Evolutionary conservation across 2,329 filamentous ascomycete genomes (phyloP).

Genomic region (Colletotrichum gigasporum): DNA sequence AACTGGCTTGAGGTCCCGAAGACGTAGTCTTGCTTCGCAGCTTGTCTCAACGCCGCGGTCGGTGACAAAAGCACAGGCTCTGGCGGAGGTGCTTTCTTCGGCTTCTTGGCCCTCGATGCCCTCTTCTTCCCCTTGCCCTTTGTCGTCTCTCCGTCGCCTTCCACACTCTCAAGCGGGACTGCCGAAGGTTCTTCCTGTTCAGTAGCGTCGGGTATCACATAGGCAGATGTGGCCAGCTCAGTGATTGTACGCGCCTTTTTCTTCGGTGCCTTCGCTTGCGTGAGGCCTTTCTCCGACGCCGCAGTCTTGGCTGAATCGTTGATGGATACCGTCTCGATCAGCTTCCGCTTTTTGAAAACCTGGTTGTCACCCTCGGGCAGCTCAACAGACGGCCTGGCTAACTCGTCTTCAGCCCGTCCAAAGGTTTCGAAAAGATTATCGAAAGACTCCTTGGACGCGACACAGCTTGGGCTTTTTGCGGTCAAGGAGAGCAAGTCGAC

Average conservation of each 20-base stretch:
- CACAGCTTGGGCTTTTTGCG: constrained; percentile 25
- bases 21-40: constrained; percentile 77
- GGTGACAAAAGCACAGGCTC: constrained; percentile 72
- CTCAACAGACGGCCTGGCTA: constrained; percentile 18
- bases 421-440: constrained; percentile 54
- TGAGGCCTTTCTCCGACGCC: constrained; percentile 40
- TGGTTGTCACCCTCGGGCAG: constrained; percentile 39
- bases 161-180: constrained; percentile 15
- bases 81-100: constrained; percentile 43
- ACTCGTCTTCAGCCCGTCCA: constrained; percentile 42
- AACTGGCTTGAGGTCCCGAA: constrained; percentile 91
- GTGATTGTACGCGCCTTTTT: constrained; percentile 84
- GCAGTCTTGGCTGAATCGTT: constrained; percentile 38
- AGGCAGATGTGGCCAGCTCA: constrained; percentile 78
- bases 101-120: constrained; percentile 49
- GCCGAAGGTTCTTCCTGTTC: constrained; percentile 42
- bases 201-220: constrained; percentile 53
- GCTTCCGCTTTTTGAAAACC: constrained; percentile 64
- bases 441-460: constrained; percentile 47
- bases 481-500: constrained; percentile 43
- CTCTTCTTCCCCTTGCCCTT: constrained; percentile 44
- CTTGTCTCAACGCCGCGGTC: constrained; percentile 70
- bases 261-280: constrained; percentile 64
- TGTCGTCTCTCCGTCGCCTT: constrained; percentile 42
- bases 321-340: constrained; percentile 59